Base-by-base conservation (phyloP, 2,329 filamentous ascomycete genomes). In the Colletotrichum chlorophyti region DNA sequence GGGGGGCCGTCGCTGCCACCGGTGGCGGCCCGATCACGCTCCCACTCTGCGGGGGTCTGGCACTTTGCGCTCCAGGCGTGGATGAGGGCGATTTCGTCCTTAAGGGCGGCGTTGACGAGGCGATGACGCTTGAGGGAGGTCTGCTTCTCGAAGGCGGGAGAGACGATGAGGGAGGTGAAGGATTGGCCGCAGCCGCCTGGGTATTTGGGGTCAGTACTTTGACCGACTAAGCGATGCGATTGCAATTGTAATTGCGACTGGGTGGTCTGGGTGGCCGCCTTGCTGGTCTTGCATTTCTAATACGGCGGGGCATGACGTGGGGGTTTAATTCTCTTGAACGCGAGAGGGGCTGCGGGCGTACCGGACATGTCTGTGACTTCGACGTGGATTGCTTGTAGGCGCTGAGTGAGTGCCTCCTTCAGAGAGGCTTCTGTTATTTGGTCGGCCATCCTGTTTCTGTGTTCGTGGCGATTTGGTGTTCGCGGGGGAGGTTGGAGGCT, bases 21-120 rank as follows among this genome's bases (percentile, higher is more conserved):
- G 7, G 69, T 66, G 6, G 67, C 68, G 21, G 73, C 74, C 66
- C 70, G 73, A 74, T 89, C 84, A 74, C 85, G 87, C 76, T 91
- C 85, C 87, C 90, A 96, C 78, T 97, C 91, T 68, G 93, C 91
- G 0, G 91, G 91, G 8, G 93, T 97, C 78, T 93, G 90, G 73
- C 93, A 97, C 76, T 93, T 96, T 24, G 93, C 91, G 53, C 91
- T 96, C 93, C 93, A 97, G 34, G 93, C 93, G 78, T 97, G 93
- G 66, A 97, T 96, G 64, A 84, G 85, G 14, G 91, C 91, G 72
- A 97, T 96, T 77, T 97, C 93, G 42, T 88, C 84, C 78, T 93
- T 94, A 66, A 97, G 80, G 5, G 87, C 87, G 14, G 83, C 83
- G 75, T 97, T 97, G 66, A 96, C 93, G 62, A 96, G 82, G 38